Base-by-base conservation (phyloP, 1,139 yeast species). In the Geotrichum candidum region DNA sequence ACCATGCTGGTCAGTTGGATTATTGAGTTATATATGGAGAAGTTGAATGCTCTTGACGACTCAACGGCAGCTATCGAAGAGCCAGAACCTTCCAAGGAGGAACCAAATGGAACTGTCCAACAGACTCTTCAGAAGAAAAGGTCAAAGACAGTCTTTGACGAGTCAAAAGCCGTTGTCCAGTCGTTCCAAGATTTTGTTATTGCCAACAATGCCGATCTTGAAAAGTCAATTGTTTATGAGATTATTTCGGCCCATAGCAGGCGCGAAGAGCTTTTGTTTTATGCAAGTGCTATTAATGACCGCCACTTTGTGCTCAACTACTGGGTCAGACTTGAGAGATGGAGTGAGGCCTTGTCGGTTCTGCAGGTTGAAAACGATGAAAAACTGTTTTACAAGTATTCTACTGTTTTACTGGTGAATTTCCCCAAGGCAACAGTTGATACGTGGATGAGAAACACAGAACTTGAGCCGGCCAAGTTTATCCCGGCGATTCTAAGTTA, bases 1-100 rank as follows among this genome's bases (percentile, higher is more conserved):
- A 77, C 82, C 0, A 80, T 90, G 62, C 73, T 92, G n/a, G 84
- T 92, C 0, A 83, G 88, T 63, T 92, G 97, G 97, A 83, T 92
- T 51, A 81, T 90, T 6, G 95, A 91, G 75, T 74, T 88, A 13
- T 83, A 74, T 63, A 77, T 85, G 72, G 85, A 82, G 62, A 77
- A 77, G 63, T 69, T 83, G 33, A 82, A 82, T 66, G 73, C 75
- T 1, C 63, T 80, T 11, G 87, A 84, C 63, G 84, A 81, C 64
- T 58, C 64, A 53, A 66, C 70, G 56, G 74, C 76, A 41, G 65
- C 69, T 3, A 63, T 60, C 31, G 69, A 58, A 23, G 62, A 56
- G 55, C 59, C 62, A n/a, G 62, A 57, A 46, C 59, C 48, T 7
- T 57, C 56, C 15, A 38, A 58, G 2, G 66, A 70, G 1, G 74